Conservation (phyloP, 495 filamentous ascomycete species). For the Xylaria nigripes region DNA sequence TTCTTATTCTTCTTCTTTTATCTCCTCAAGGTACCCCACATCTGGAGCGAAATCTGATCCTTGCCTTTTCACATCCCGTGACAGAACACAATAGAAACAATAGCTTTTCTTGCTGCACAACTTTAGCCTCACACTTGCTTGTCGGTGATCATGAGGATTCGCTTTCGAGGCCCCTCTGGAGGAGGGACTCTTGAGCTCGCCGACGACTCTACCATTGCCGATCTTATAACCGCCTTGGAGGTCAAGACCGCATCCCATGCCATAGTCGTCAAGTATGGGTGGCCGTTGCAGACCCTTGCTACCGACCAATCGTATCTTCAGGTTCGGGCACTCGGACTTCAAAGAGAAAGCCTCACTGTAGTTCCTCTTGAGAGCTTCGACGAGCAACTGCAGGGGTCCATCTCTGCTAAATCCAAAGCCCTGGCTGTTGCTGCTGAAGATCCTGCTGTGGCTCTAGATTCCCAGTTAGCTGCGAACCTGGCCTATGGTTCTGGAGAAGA, state of each 20-base stretch:
- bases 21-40: neutral
- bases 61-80: neutral
- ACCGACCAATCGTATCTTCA: constrained; percentile 34
- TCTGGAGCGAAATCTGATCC: neutral
- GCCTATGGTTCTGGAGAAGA: constrained; percentile 12
- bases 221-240: constrained; percentile 44
- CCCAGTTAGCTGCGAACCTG: constrained; percentile 1
- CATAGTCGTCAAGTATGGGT: constrained; percentile 82
- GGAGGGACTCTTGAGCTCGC: constrained; percentile 50
- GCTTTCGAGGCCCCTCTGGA: constrained; percentile 32
- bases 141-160: constrained; percentile 27
- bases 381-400: neutral
- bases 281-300: constrained; percentile 64
- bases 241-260: constrained; percentile 25
- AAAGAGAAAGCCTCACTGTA: constrained; percentile 79
- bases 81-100: neutral
- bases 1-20: neutral
- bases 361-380: constrained; percentile 31
- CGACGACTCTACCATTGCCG: constrained; percentile 55
- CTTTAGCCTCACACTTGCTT: neutral
- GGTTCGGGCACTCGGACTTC: constrained; percentile 53
- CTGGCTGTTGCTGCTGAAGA: neutral
- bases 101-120: neutral
- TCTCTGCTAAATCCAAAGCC: neutral
- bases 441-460: neutral